These are phyloP conservation scores for Scenedesmus sp. DNA, from an alignment of 163 green algal species.

Conservation along the genomic window DNA sequence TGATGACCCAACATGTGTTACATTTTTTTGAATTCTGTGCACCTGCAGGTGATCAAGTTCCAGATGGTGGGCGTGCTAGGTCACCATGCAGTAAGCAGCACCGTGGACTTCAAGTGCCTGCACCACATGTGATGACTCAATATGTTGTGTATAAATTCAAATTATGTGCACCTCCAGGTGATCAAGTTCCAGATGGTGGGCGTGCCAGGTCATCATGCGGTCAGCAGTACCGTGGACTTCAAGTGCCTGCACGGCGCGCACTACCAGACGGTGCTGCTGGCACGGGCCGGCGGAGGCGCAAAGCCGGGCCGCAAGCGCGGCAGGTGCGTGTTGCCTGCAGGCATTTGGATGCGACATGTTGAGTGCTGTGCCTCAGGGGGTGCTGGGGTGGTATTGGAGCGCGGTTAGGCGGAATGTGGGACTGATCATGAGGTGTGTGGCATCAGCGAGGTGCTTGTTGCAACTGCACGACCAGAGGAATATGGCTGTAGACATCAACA, in stretches of 20 bases:
- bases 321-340: not conserved
- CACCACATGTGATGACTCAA: not conserved
- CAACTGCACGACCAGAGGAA: too few relatives aligned
- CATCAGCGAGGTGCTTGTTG: too few relatives aligned
- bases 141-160: not conserved
- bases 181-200: constrained; percentile 56
- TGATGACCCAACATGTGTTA: not conserved
- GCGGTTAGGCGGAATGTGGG: too few relatives aligned
- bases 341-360: too few relatives aligned
- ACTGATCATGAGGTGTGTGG: too few relatives aligned
- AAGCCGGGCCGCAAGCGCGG: not conserved
- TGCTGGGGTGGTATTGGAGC: too few relatives aligned
- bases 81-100: constrained; percentile 39
- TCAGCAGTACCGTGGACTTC: constrained; percentile 53
- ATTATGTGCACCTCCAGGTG: not conserved
- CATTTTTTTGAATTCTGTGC: not conserved
- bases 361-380: too few relatives aligned
- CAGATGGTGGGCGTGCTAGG: constrained; percentile 46
- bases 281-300: not conserved
- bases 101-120: constrained; percentile 29
- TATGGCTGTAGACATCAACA: too few relatives aligned
- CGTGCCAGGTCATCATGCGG: constrained; percentile 45
- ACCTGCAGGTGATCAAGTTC: constrained; percentile 46
- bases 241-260: not conserved
- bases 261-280: not conserved